Evolutionary conservation across 2,329 filamentous ascomycete genomes (phyloP).

Genomic region (Pleomassaria siparia): DNA sequence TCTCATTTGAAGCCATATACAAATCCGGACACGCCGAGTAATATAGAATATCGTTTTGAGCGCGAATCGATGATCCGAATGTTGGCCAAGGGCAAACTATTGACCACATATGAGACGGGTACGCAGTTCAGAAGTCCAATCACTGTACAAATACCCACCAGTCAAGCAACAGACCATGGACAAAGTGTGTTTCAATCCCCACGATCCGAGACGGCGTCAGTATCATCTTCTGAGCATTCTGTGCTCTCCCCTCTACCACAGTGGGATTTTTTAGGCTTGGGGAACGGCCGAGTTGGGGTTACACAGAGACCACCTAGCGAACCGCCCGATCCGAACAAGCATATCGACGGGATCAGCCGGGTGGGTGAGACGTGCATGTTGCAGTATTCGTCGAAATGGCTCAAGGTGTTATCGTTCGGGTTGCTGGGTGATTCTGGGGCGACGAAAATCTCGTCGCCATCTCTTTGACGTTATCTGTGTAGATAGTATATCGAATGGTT

Average conservation of each 20-base stretch:
- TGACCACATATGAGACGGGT: slow-evolving; percentile 31
- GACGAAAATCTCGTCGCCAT: too few relatives aligned
- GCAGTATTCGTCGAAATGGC: too few relatives aligned
- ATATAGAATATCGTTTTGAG: slow-evolving; percentile 22
- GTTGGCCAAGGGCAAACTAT: slow-evolving; percentile 26
- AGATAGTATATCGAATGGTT: background rate
- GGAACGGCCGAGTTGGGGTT: background rate
- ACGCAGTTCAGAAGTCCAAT: slow-evolving; percentile 16
- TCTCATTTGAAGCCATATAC: slow-evolving; percentile 25
- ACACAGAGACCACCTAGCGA: slow-evolving; percentile 1
- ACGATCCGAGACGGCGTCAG: background rate
- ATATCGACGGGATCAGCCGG: too few relatives aligned
- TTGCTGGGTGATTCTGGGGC: background rate
- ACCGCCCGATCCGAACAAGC: slow-evolving; percentile 2
- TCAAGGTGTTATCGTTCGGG: too few relatives aligned
- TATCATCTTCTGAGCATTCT: slow-evolving; percentile 1
- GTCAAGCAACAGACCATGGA: background rate
- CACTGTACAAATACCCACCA: slow-evolving; percentile 3
- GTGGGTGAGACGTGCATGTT: too few relatives aligned
- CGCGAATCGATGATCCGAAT: slow-evolving; percentile 28
- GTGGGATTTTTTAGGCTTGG: slow-evolving; percentile 9
- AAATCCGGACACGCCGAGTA: slow-evolving; percentile 25
- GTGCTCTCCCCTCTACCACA: slow-evolving; percentile 1
- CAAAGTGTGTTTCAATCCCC: background rate
- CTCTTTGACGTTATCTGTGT: too few relatives aligned